A percentile compares a stretch with the other conserved stretches of the same genome.
Evolutionary conservation across 495 filamentous ascomycete species (phyloP).

Genomic region (Geopyxis carbonaria): DNA sequence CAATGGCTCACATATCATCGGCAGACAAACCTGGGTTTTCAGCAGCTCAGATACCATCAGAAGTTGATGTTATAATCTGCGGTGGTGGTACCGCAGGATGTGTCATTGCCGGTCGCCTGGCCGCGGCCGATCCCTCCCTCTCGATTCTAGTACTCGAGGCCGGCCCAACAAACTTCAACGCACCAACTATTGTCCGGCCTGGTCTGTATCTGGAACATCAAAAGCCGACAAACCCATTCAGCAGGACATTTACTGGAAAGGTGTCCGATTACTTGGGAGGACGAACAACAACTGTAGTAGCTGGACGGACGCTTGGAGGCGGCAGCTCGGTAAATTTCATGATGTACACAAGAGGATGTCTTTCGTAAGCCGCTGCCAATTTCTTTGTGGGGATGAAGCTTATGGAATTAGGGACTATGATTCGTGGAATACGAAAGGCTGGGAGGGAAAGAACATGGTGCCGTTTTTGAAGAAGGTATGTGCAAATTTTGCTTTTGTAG

Average conservation of each 20-base stretch:
- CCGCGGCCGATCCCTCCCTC: slow-evolving; percentile 33
- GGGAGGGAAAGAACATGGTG: slow-evolving; percentile 34
- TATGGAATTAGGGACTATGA: slow-evolving; percentile 26
- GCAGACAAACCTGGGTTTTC: too few species aligned
- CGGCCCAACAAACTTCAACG: slow-evolving; percentile 33
- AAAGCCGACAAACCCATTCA: slow-evolving; percentile 1
- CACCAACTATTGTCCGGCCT: slow-evolving; percentile 31
- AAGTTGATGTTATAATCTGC: slow-evolving; percentile 19
- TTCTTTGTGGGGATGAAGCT: neutral
- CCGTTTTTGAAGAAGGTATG: slow-evolving; percentile 38
- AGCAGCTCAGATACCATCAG: too few species aligned
- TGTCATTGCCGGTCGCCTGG: slow-evolving; percentile 33
- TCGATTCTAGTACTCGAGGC: slow-evolving; percentile 37
- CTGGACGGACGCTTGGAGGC: slow-evolving; percentile 40
- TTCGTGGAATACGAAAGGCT: slow-evolving; percentile 35
- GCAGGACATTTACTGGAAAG: slow-evolving; percentile 7
- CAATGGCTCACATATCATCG: too few species aligned
- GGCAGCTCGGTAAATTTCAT: slow-evolving; percentile 45
- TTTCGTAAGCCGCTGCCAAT: neutral
- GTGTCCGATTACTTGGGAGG: slow-evolving; percentile 30
- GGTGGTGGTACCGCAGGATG: slow-evolving; percentile 34
- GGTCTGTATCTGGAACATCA: slow-evolving; percentile 18
- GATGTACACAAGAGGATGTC: too few species aligned
- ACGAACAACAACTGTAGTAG: slow-evolving; percentile 33
- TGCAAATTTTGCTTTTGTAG: neutral